A percentile compares a stretch with the other conserved stretches of the same genome.
phyloP scores from a whole-genome alignment of 2,329 filamentous ascomycete genomes.

The Colletotrichum nymphaeae region DNA sequence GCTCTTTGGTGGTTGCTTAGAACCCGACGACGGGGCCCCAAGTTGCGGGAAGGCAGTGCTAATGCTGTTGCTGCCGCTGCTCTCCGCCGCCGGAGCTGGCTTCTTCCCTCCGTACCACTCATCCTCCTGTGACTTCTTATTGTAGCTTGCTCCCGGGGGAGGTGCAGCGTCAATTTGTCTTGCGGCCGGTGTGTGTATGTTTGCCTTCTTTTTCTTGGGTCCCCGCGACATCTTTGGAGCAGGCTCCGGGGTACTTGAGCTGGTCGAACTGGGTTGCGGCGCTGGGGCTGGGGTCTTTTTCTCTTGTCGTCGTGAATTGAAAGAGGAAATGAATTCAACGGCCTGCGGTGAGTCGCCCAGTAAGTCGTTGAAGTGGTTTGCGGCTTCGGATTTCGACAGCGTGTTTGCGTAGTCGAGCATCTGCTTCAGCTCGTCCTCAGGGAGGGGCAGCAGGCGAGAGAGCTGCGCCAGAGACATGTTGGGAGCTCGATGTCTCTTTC shows the following conservation, averaged over 20 bases:
- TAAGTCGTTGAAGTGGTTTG: slow-evolving; percentile 87
- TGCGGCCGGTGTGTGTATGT: slow-evolving; percentile 72
- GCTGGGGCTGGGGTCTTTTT: slow-evolving; percentile 43
- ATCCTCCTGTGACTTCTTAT: slow-evolving; percentile 75
- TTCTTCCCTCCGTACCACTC: slow-evolving; percentile 79
- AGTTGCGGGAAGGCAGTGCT: neutral
- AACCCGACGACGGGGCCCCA: slow-evolving; percentile 45
- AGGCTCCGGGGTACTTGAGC: slow-evolving; percentile 44
- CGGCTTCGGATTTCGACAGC: slow-evolving; percentile 81
- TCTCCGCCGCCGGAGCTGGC: slow-evolving; percentile 53
- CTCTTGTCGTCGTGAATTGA: slow-evolving; percentile 75
- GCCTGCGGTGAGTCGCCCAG: slow-evolving; percentile 85
- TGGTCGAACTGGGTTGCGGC: slow-evolving; percentile 15
- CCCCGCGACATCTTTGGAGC: slow-evolving; percentile 63
- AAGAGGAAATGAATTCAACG: slow-evolving; percentile 82
- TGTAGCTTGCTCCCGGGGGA: slow-evolving; percentile 74
- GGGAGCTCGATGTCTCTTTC: neutral
- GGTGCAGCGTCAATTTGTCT: slow-evolving; percentile 74
- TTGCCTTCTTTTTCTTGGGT: slow-evolving; percentile 65
- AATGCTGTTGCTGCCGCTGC: slow-evolving; percentile 41
- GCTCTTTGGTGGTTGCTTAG: slow-evolving; percentile 41
- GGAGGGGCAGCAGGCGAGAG: slow-evolving; percentile 82
- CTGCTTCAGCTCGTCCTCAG: slow-evolving; percentile 85
- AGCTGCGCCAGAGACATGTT: slow-evolving; percentile 74
- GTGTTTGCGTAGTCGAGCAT: slow-evolving; percentile 84